These are phyloP conservation scores for Prototheca cutis DNA, from an alignment of 163 green algal species.

Conservation along the genomic window DNA sequence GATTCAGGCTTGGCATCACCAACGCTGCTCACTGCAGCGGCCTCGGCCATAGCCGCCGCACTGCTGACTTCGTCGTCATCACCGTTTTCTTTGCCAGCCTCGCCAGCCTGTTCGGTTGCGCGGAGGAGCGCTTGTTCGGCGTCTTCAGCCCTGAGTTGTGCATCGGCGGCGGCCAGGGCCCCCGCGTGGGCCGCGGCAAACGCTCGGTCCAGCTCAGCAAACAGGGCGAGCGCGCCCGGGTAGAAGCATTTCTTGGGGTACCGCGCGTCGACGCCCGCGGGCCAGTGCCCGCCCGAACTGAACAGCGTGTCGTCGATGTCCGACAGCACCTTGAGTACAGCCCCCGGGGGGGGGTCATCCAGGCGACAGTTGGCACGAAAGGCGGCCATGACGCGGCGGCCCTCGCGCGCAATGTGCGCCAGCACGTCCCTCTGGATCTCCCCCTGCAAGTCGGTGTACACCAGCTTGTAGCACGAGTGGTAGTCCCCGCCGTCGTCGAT, in stretches of 20 bases:
- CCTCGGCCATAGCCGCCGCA: no score
- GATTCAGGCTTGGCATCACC: no score
- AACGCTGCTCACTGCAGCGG: no score
- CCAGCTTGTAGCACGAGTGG: constrained; percentile 48
- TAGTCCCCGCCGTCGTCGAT: constrained; percentile 49
- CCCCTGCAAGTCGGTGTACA: constrained; percentile 44
- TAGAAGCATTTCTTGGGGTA: constrained; percentile 46
- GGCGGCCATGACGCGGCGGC: constrained; percentile 12
- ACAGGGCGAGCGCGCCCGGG: constrained; percentile 43
- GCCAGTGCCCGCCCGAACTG: constrained; percentile 35
- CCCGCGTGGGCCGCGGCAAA: constrained; percentile 16
- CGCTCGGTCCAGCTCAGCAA: constrained; percentile 40
- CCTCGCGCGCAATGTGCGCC: constrained; percentile 32
- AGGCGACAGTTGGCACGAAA: constrained; percentile 1
- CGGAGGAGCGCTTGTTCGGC: no score
- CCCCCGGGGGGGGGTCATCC: background rate
- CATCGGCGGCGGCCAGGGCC: background rate
- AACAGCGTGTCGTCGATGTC: constrained; percentile 60
- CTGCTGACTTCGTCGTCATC: no score
- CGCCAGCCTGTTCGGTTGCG: no score
- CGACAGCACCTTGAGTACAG: constrained; percentile 38
- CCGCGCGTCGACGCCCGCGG: constrained; percentile 38
- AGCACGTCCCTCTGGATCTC: constrained; percentile 24
- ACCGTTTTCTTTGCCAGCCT: no score
- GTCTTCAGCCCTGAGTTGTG: background rate